These are phyloP conservation scores for Fusarium continuum DNA, from an alignment of 2,329 filamentous ascomycete species.

Conservation along the genomic window DNA sequence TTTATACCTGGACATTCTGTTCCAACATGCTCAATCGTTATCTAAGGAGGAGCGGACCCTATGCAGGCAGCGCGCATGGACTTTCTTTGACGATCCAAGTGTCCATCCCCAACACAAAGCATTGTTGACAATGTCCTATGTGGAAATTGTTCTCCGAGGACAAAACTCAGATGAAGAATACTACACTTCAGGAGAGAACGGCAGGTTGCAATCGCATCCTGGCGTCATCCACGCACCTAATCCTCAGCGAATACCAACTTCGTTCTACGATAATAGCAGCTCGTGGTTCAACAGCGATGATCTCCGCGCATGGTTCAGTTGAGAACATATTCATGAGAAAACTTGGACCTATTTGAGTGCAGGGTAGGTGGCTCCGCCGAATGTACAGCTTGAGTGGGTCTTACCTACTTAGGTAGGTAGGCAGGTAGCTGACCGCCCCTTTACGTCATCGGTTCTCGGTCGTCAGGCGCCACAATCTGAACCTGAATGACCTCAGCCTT, in stretches of 20 bases:
- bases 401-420: too few species aligned
- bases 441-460: slow-evolving; percentile 30
- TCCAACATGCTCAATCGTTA: neutral
- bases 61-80: neutral
- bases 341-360: neutral
- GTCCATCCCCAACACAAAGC: neutral
- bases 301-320: too few species aligned
- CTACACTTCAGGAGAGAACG: too few species aligned
- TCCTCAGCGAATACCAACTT: neutral
- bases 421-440: too few species aligned
- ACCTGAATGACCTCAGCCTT: slow-evolving; percentile 28
- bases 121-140: neutral
- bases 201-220: too few species aligned
- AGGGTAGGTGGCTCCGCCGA: neutral
- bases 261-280: neutral
- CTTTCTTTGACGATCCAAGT: neutral
- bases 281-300: neutral
- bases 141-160: too few species aligned
- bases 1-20: neutral
- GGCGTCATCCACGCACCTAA: too few species aligned
- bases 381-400: too few species aligned
- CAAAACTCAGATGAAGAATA: too few species aligned
- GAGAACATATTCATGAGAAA: too few species aligned
- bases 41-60: neutral
- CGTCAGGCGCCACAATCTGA: slow-evolving; percentile 22